Evolutionary conservation across 2,329 filamentous ascomycete species (phyloP), one percentile per base, ranked within the genome.

Genomic region (Phoma sp.): DNA sequence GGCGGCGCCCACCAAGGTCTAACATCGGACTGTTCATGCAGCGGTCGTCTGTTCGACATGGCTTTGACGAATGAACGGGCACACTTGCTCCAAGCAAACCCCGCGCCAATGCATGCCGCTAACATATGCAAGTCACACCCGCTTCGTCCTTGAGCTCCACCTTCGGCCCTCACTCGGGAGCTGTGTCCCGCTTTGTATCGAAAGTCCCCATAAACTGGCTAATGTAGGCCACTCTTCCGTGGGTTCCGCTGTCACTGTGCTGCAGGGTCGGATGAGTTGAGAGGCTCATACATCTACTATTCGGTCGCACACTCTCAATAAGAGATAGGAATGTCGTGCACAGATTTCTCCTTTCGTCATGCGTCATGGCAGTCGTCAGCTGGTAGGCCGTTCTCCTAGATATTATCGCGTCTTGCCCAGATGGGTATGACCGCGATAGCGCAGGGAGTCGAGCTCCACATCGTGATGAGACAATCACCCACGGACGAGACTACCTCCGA

Each of bases 51-150:
- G 58, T 46, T 58, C 54, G 48, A 50, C 27, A 7, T 38, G 36
- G 30, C 38, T 53, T 41, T 57, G 49, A 55, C 70, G 64, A 71
- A 71, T 68, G 40, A 59, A 41, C 58, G 43, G 44, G 36, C 41
- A 14, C 44, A 51, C 35, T 43, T 44, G 46, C 45, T 43, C 58
- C 47, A 61, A 60, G 57, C 58, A 60, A 66, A 68, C 68, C 52
- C 67, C 67, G 65, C 71, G 57, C 61, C 52, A 59, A 54, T 53
- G 49, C 59, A 60, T 59, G 61, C 59, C 65, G 65, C 69, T 71
- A 72, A 62, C 55, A 59, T 64, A 66, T 73, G 70, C 70, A 73
- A 71, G 70, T 71, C 70, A 73, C 68, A 68, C 62, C 60, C 47
- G 52, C 52, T 55, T 55, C 52, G 52, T 65, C 57, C 55, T 48